phyloP scores from a whole-genome alignment of 371 early-diverging fungal species.

The Capillidium rhysosporum region DNA sequence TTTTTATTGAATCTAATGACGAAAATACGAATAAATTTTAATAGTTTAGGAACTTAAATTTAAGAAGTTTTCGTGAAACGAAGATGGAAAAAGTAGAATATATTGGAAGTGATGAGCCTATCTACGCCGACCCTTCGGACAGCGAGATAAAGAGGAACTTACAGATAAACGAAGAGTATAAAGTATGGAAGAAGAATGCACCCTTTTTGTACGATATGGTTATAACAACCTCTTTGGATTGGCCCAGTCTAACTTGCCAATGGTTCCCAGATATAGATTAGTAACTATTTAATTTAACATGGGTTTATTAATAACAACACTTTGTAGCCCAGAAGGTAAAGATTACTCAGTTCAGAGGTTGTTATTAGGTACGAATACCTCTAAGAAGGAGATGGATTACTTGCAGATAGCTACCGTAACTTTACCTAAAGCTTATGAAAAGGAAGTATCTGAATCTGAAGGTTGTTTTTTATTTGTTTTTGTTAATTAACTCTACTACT shows the following conservation, averaged over 20 bases:
- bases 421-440: constrained; percentile 40
- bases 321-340: constrained; percentile 65
- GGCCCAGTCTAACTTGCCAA: constrained; percentile 95
- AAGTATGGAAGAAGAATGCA: constrained; percentile 98
- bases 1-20: no score
- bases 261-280: constrained; percentile 91
- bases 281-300: constrained; percentile 15
- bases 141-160: constrained; percentile 36
- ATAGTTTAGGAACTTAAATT: no score
- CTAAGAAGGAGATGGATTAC: constrained; percentile 84
- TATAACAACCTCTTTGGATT: constrained; percentile 90
- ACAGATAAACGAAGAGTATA: constrained; percentile 87
- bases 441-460: neutral
- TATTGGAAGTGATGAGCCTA: neutral
- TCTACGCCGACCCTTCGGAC: neutral
- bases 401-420: constrained; percentile 76
- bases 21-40: no score
- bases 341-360: constrained; percentile 74
- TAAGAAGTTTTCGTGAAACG: no score
- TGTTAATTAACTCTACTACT: no score
- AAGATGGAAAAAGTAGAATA: no score
- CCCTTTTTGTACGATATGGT: constrained; percentile 96
- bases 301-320: neutral
- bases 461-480: neutral
- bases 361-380: constrained; percentile 92